Conservation (phyloP, 768 basidiomycete genomes). For the Coprinopsis strossmayeri region DNA sequence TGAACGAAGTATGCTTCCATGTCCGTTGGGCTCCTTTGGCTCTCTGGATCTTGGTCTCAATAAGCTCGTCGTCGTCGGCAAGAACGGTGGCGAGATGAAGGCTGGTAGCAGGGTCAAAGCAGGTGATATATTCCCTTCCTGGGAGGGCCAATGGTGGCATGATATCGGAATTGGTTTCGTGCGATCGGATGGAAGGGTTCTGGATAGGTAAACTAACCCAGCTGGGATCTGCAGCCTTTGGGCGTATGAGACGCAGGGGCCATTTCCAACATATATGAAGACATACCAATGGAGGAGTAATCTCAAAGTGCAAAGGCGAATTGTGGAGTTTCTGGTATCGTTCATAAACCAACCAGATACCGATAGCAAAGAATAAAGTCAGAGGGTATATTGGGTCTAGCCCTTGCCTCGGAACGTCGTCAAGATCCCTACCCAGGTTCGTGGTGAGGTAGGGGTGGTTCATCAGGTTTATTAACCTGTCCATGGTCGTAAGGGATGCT, state of each 20-base stretch:
- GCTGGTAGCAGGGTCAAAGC: conserved; percentile 87
- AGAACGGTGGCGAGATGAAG: conserved; percentile 73
- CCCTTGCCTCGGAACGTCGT: conserved; percentile 33
- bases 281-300: conserved; percentile 52
- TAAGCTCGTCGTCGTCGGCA: conserved; percentile 69
- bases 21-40: conserved; percentile 60
- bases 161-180: conserved; percentile 49
- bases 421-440: conserved; percentile 41
- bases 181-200: conserved; percentile 59
- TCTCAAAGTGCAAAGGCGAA: conserved; percentile 62
- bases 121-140: conserved; percentile 71
- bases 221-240: conserved; percentile 51
- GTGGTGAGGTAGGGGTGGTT: conserved; percentile 49
- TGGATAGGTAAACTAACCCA: conserved; percentile 51
- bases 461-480: conserved; percentile 39
- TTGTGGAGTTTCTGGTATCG: conserved; percentile 72
- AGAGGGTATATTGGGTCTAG: conserved; percentile 63
- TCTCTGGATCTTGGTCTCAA: conserved; percentile 59
- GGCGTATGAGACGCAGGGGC: conserved; percentile 1
- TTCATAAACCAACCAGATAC: conserved; percentile 73
- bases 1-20: conserved; percentile 77
- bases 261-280: background rate
- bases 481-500: conserved; percentile 28
- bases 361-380: conserved; percentile 64
- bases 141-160: conserved; percentile 39